Evolutionary conservation across 768 basidiomycete genomes (phyloP).

Genomic region (Kwoniella europaea): DNA sequence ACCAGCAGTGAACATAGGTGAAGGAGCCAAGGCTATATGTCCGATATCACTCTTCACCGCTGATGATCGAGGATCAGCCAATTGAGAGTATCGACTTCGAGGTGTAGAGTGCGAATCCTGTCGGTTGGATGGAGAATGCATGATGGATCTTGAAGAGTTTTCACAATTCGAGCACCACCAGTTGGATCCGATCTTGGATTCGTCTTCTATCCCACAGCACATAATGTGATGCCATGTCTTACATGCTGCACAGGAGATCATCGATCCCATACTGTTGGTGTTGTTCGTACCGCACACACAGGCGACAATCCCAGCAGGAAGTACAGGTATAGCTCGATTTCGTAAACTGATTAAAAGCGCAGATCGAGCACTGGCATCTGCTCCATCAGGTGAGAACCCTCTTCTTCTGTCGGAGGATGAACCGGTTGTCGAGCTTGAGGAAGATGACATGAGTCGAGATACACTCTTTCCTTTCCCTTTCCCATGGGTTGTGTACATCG

Average conservation of each 20-base stretch:
- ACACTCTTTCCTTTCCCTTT: conserved; percentile 48
- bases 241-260: conserved; percentile 46
- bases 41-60: conserved; percentile 42
- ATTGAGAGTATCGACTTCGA: conserved; percentile 35
- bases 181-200: conserved; percentile 28
- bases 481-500: conserved; percentile 16
- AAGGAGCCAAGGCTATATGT: conserved; percentile 51
- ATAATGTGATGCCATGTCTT: conserved; percentile 51
- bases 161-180: conserved; percentile 49
- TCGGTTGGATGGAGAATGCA: conserved; percentile 23
- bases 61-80: conserved; percentile 40
- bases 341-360: conserved; percentile 43
- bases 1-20: conserved; percentile 40
- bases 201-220: conserved; percentile 45
- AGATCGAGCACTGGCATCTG: conserved; percentile 38
- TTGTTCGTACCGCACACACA: conserved; percentile 39
- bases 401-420: conserved; percentile 3
- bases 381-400: conserved; percentile 12
- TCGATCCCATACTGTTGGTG: conserved; percentile 33
- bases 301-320: conserved; percentile 36
- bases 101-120: conserved; percentile 26
- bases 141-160: conserved; percentile 21
- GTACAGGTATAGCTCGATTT: conserved; percentile 29
- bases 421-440: conserved; percentile 11
- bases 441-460: conserved; percentile 22